Percentiles rank a stretch among this genome's conserved stretches.
phyloP scores from a whole-genome alignment of 2,329 filamentous ascomycete species.

The Colletotrichum phormii region DNA sequence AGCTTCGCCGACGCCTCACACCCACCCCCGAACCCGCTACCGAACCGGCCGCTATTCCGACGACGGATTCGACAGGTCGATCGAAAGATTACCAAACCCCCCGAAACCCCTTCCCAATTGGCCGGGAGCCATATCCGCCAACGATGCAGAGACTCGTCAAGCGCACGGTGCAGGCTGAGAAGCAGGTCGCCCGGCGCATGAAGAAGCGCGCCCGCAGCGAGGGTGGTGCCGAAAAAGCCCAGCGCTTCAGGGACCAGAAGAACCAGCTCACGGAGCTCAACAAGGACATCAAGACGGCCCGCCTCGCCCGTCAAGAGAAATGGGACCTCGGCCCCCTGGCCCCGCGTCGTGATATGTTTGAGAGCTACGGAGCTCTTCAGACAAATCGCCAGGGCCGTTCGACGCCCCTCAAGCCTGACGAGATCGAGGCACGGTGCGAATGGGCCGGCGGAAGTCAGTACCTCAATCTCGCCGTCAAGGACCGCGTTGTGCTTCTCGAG shows the following conservation, averaged over 20 bases:
- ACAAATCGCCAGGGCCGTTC: conserved; percentile 50
- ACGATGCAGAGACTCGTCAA: conserved; percentile 79
- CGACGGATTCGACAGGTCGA: not conserved
- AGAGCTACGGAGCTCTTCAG: conserved; percentile 64
- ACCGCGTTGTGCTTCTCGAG: conserved; percentile 84
- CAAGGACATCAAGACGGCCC: conserved; percentile 45
- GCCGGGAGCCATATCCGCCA: conserved; percentile 6
- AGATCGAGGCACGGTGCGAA: conserved; percentile 57
- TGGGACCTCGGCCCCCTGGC: conserved; percentile 83
- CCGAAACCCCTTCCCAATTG: conserved; percentile 7
- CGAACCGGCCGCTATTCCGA: conserved; percentile 14
- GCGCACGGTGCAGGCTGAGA: conserved; percentile 74
- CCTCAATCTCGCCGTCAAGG: conserved; percentile 74
- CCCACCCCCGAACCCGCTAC: not conserved
- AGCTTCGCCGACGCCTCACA: conserved; percentile 7
- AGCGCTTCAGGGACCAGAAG: conserved; percentile 47
- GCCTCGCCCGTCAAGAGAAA: conserved; percentile 74
- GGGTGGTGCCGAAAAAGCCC: conserved; percentile 44
- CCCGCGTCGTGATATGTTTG: conserved; percentile 79
- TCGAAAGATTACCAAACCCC: not conserved
- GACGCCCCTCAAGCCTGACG: conserved; percentile 46
- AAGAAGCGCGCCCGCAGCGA: conserved; percentile 53
- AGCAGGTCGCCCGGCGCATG: conserved; percentile 66
- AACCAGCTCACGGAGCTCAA: conserved; percentile 50
- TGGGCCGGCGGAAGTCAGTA: conserved; percentile 68